phyloP scores from a whole-genome alignment of 1,284 basidiomycete species.

The Sanguinoderma infundibulare region DNA sequence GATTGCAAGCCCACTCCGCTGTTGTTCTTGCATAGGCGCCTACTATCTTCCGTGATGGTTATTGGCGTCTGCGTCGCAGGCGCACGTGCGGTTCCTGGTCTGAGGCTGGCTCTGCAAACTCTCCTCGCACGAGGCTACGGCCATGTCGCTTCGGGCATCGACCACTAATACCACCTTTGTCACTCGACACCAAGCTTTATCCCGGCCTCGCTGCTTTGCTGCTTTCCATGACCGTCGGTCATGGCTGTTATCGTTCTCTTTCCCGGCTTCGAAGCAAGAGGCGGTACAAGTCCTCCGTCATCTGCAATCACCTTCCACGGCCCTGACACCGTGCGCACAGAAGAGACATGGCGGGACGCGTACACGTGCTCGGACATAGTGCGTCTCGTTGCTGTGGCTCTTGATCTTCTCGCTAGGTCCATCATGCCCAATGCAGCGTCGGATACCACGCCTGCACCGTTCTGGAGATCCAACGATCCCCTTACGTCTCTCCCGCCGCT shows the following conservation, averaged over 20 bases:
- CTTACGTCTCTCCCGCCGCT: neutral
- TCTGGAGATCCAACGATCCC: neutral
- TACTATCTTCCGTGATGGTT: too few relatives aligned
- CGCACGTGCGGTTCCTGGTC: too few relatives aligned
- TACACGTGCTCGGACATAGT: neutral
- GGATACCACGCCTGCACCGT: neutral
- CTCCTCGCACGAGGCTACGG: too few relatives aligned
- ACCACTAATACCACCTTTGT: too few relatives aligned
- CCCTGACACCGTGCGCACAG: neutral
- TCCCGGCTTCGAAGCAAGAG: neutral
- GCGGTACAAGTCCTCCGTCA: neutral
- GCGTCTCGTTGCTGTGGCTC: slow-evolving; percentile 1
- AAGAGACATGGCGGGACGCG: neutral
- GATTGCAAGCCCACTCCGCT: too few relatives aligned
- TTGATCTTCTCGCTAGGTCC: neutral
- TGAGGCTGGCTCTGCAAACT: too few relatives aligned
- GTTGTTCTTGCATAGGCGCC: too few relatives aligned
- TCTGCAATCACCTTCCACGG: neutral
- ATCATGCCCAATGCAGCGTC: neutral
- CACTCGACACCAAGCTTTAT: neutral
- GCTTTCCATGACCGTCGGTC: neutral
- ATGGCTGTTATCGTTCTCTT: neutral
- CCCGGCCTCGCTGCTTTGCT: neutral
- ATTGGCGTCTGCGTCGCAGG: too few relatives aligned
- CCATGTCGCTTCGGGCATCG: too few relatives aligned